These are phyloP conservation scores for Galerina marginata DNA, from an alignment of 768 basidiomycete species.

Conservation along the genomic window DNA sequence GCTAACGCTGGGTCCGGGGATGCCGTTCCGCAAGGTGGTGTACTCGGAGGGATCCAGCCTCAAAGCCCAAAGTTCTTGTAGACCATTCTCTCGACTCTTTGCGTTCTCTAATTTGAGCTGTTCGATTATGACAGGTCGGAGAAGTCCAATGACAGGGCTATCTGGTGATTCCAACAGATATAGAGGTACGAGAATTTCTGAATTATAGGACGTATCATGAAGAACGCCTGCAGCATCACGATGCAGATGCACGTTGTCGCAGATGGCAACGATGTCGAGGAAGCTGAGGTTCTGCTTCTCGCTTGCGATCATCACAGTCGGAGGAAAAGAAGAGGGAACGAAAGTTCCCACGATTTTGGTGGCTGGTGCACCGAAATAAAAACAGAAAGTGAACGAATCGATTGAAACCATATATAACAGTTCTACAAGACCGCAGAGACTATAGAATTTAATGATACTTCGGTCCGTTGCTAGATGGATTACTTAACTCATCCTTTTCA, in stretches of 20 bases:
- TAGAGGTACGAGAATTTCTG: constrained; percentile 59
- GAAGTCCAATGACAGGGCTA: constrained; percentile 64
- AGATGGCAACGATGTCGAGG: constrained; percentile 67
- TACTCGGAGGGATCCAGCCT: constrained; percentile 33
- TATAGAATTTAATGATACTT: neutral
- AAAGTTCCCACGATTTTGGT: no score
- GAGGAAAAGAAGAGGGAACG: neutral
- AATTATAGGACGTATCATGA: constrained; percentile 28
- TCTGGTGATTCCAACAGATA: constrained; percentile 53
- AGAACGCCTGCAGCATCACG: constrained; percentile 24
- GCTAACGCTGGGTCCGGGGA: constrained; percentile 45
- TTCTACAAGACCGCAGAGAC: neutral
- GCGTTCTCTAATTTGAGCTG: constrained; percentile 59
- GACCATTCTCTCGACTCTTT: constrained; percentile 28
- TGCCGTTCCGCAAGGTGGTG: constrained; percentile 29
- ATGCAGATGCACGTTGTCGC: constrained; percentile 69
- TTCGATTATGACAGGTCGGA: constrained; percentile 61
- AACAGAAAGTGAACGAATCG: no score
- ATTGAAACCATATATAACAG: no score
- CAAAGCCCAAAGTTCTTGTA: constrained; percentile 48
- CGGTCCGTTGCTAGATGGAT: no score
- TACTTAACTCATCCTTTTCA: no score
- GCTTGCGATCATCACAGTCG: neutral
- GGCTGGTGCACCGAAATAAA: no score
- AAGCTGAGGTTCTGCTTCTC: constrained; percentile 42